phyloP scores from a whole-genome alignment of 441 rosid species.

The Gossypium lobatum region DNA sequence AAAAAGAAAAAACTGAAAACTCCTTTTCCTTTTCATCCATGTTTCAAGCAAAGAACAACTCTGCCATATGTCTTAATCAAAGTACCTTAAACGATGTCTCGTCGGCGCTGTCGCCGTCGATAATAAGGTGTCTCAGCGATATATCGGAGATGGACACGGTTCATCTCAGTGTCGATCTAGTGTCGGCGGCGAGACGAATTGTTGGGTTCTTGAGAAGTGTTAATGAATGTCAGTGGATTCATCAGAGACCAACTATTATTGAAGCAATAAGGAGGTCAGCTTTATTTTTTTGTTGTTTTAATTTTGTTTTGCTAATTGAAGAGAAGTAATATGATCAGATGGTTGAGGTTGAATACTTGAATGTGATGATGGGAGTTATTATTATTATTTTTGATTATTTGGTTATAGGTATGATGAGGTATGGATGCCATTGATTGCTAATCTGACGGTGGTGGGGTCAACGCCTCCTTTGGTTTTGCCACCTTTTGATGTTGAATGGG shows the following conservation, averaged over 20 bases:
- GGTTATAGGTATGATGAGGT: slow-evolving; percentile 67
- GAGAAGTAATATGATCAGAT: slow-evolving; percentile 11
- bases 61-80: too few species aligned
- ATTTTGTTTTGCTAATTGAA: neutral
- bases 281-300: too few species aligned
- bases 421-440: slow-evolving; percentile 91
- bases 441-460: slow-evolving; percentile 52
- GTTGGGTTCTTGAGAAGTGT: slow-evolving; percentile 55
- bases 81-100: slow-evolving; percentile 17
- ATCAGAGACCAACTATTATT: slow-evolving; percentile 33
- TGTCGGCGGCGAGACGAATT: slow-evolving; percentile 59
- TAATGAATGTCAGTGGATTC: slow-evolving; percentile 61
- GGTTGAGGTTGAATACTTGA: slow-evolving; percentile 7
- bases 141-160: slow-evolving; percentile 45
- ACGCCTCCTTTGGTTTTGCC: slow-evolving; percentile 66
- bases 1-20: too few species aligned
- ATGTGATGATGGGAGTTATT: neutral
- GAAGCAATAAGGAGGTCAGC: slow-evolving; percentile 75
- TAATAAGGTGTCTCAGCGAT: slow-evolving; percentile 45
- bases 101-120: slow-evolving; percentile 13
- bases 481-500: slow-evolving; percentile 91
- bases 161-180: slow-evolving; percentile 53
- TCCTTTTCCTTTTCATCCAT: too few species aligned
- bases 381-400: too few species aligned
- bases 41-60: too few species aligned